phyloP scores from a whole-genome alignment of 345 rosid genomes.

The Geranium rotundifolium region DNA sequence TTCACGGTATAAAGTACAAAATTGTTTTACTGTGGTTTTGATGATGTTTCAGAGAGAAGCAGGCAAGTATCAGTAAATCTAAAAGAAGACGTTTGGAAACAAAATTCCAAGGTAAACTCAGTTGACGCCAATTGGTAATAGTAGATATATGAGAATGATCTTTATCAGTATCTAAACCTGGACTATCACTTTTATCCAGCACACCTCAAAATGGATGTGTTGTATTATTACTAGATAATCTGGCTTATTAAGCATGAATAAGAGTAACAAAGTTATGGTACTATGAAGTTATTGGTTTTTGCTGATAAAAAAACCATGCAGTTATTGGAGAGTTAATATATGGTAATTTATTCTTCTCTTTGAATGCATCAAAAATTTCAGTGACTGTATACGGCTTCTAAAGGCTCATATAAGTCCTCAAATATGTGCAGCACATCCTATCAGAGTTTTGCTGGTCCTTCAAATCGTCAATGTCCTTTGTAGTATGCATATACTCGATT shows the following conservation, averaged over 20 bases:
- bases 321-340: no score
- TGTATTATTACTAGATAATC: background rate
- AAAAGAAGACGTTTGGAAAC: conserved; percentile 70
- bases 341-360: background rate
- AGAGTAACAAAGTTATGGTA: background rate
- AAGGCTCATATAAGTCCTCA: background rate
- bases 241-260: background rate
- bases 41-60: conserved; percentile 44
- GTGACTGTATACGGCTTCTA: background rate
- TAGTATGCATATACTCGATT: background rate
- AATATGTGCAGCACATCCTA: background rate
- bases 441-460: background rate
- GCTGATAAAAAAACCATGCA: no score
- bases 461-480: background rate
- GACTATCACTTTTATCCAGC: background rate
- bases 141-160: background rate
- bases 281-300: background rate
- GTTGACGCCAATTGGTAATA: background rate
- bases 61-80: conserved; percentile 41
- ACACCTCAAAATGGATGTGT: background rate
- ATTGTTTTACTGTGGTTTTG: conserved; percentile 11
- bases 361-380: background rate
- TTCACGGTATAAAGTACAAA: conserved; percentile 9
- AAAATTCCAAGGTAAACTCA: conserved; percentile 51
- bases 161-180: background rate